Evolutionary conservation across 1,284 basidiomycete species (phyloP), one percentile per base, ranked within the genome.

Genomic region (Coniferiporia weirii): DNA sequence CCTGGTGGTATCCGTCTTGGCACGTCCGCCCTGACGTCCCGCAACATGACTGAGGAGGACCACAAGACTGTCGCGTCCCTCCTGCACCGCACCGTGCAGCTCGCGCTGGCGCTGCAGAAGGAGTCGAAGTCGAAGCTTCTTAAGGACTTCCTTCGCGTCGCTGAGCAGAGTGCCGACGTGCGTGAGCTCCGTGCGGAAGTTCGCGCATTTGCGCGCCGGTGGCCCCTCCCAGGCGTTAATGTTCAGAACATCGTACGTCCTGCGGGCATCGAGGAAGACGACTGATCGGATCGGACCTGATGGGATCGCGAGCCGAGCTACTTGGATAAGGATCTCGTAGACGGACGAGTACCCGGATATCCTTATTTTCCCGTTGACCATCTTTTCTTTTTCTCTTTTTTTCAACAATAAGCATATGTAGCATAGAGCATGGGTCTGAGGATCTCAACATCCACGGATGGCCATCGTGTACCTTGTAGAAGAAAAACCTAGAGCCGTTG

Each of bases 1-100:
- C 97, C 97, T 54, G 97, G 97, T 69, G 97, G 97, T 69, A 96
- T 99, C 70, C 93, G 97, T 66, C 86, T 99, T 66, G 97, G 97
- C 65, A 93, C 94, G 27, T 89, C 93, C 35, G 95, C 97, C 13
- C 76, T 99, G 45, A 98, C 97, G 8, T 97, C 94, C 57, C 92
- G 96, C 68, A 83, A 95, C 74, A 95, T 99, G 95, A 77, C 74
- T 54, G 93, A 97, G 75, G 81, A 78, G 57, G 94, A 97, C 74
- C 85, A 95, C 74, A 86, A 90, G 74, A 72, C 85, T 64, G 94
- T 99, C 59, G 96, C 89, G 59, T 84, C 84, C 63, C 96, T 98
- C 85, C 79, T 98, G 62, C 92, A 96, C 79, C 92, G 94, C 55
- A 84, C 90, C 20, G 89, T 98, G 50, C 92, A 97, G 77, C 85